A percentile compares a stretch with the other conserved stretches of the same genome.
phyloP scores from a whole-genome alignment of 345 rosid genomes.

The Ceriops zippeliana region DNA sequence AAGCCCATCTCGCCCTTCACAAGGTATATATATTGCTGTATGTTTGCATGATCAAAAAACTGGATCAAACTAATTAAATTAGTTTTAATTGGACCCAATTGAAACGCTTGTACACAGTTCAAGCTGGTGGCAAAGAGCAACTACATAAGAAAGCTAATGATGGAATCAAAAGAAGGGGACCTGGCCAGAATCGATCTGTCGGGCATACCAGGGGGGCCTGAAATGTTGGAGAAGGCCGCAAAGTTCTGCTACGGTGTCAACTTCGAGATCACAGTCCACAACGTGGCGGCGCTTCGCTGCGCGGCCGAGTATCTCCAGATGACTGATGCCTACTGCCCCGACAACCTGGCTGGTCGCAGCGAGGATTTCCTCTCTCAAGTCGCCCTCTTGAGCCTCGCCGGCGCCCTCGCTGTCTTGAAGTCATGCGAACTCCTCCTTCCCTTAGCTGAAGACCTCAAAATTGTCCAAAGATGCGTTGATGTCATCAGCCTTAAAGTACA shows the following conservation, averaged over 20 bases:
- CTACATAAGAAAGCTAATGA: slow-evolving; percentile 65
- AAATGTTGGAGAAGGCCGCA: slow-evolving; percentile 87
- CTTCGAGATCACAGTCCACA: slow-evolving; percentile 91
- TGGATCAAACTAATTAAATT: not conserved
- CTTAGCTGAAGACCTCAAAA: slow-evolving; percentile 58
- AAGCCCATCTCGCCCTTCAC: slow-evolving; percentile 80
- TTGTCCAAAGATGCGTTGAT: slow-evolving; percentile 70
- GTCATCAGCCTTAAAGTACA: slow-evolving; percentile 54
- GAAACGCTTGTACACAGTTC: slow-evolving; percentile 39
- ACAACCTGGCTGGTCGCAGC: slow-evolving; percentile 75
- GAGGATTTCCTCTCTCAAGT: slow-evolving; percentile 84
- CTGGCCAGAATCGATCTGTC: slow-evolving; percentile 59
- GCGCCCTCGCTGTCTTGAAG: slow-evolving; percentile 77
- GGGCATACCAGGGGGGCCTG: slow-evolving; percentile 87
- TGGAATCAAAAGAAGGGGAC: slow-evolving; percentile 65
- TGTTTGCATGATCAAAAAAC: not conserved
- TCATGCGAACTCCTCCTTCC: slow-evolving; percentile 82
- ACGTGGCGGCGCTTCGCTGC: slow-evolving; percentile 86
- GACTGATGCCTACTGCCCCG: slow-evolving; percentile 68
- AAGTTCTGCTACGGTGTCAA: slow-evolving; percentile 94
- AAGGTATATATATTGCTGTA: slow-evolving; percentile 40
- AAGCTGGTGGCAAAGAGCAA: slow-evolving; percentile 92
- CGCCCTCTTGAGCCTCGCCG: slow-evolving; percentile 78
- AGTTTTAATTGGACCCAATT: not conserved
- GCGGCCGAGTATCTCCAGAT: slow-evolving; percentile 87